Evolutionary conservation across 2,329 filamentous ascomycete genomes (phyloP), one percentile per base, ranked within the genome.

Genomic region (Aschersonia sp.): DNA sequence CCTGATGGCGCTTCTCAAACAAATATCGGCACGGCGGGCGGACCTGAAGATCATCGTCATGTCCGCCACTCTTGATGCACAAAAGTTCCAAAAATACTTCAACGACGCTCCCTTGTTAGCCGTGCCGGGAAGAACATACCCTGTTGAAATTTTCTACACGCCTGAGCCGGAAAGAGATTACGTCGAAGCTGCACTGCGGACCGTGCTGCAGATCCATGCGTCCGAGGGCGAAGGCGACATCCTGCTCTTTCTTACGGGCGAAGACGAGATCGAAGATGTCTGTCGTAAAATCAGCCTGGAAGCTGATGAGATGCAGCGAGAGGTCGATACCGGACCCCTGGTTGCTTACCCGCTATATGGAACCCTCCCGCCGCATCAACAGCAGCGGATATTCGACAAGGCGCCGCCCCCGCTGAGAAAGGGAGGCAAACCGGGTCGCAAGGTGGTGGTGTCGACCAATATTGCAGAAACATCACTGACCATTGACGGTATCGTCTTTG

Each of bases 31-130:
- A 56, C 79, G 88, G 58, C 78, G 92, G 50, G 78, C 86, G 4
- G 92, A 98, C 64, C 73, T 98, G 59, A 98, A 98, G 72, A 86
- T 98, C 60, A 92, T 98, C 60, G 92, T 98, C 75, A 98, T 97
- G 81, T 97, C 90, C 61, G 92, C 92, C 51, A 98, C 92, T 8
- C 77, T 98, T 47, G 92, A 98, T 68, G 92, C 92, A 5, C 84
- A 95, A 61, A 98, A 98, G 68, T 98, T 98, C 63, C 92, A 97
- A 66, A 83, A 81, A 51, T 98, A 98, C 70, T 98, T 98, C 71
- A 86, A 88, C 68, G 80, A 95, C 58, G 92, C 92, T 5, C 92
- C 92, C 6, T 74, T 98, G 41, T 79, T 98, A 46, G 87, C 90
- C 30, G 92, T 98, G 3, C 92, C 92, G 37, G 92, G 92, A 62